Conservation (phyloP, 139 green algal genomes). For the Nannochloris sp. region DNA sequence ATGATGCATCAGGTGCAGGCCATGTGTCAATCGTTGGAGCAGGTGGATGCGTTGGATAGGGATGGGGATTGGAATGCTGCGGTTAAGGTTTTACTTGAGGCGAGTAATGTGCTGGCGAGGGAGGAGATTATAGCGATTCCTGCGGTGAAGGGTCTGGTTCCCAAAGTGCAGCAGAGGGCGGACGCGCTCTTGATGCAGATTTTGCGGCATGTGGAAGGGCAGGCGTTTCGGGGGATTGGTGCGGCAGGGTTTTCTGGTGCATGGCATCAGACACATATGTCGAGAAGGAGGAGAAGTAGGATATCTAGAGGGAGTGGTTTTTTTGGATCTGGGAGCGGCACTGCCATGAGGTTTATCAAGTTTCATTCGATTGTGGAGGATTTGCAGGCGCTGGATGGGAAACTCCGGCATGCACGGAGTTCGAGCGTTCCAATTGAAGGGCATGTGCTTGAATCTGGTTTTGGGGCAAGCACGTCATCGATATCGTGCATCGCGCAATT, state of each 20-base stretch:
- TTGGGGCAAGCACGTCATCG: background rate
- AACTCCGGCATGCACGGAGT: background rate
- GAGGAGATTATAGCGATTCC: conserved; percentile 50
- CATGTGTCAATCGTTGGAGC: conserved; percentile 2
- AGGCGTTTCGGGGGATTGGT: background rate
- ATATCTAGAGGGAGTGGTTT: no score
- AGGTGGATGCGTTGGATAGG: conserved; percentile 24
- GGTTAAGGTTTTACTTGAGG: conserved; percentile 29
- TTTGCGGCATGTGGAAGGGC: conserved; percentile 28
- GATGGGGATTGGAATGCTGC: conserved; percentile 36
- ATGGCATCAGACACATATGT: background rate
- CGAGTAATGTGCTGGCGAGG: conserved; percentile 1
- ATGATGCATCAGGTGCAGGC: conserved; percentile 59
- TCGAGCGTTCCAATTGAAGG: background rate
- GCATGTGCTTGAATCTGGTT: background rate
- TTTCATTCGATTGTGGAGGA: no score
- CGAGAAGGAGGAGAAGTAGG: no score
- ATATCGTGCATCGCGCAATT: background rate
- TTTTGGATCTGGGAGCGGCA: no score
- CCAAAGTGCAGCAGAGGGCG: conserved; percentile 19
- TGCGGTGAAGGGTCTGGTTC: conserved; percentile 41
- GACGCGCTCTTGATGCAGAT: background rate
- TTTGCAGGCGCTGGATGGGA: no score
- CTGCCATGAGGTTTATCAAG: no score
- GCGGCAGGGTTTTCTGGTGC: background rate